phyloP scores from a whole-genome alignment of 78 protist genomes.

The Paratrimastix pyriformis region DNA sequence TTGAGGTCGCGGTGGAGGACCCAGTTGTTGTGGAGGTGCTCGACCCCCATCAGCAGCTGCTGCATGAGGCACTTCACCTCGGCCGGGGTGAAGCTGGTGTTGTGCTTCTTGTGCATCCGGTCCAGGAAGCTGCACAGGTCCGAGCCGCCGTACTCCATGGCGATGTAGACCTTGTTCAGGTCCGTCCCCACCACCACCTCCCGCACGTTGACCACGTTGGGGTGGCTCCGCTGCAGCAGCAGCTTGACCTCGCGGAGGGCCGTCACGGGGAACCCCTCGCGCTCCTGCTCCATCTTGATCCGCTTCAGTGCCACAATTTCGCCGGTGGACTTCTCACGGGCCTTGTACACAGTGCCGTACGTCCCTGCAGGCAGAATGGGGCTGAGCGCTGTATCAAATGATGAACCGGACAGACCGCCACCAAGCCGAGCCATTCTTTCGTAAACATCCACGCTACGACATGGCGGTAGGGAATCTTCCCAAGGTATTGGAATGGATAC shows the following conservation, averaged over 20 bases:
- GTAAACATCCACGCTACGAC: too few relatives aligned
- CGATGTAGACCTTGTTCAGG: conserved; percentile 48
- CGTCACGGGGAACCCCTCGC: conserved; percentile 48
- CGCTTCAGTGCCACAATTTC: conserved; percentile 55
- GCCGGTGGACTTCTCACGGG: conserved; percentile 25
- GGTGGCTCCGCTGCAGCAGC: conserved; percentile 50
- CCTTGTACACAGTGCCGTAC: conserved; percentile 55
- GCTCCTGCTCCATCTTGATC: conserved; percentile 23
- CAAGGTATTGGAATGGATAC: too few relatives aligned
- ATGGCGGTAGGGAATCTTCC: too few relatives aligned
- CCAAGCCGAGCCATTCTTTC: too few relatives aligned
- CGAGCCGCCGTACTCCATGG: conserved; percentile 53
- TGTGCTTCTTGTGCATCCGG: conserved; percentile 37
- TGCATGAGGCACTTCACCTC: conserved; percentile 56
- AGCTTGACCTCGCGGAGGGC: conserved; percentile 65
- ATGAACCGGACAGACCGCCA: too few relatives aligned
- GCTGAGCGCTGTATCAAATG: too few relatives aligned
- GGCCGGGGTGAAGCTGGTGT: conserved; percentile 29
- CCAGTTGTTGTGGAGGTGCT: conserved; percentile 38
- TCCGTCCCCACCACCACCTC: conserved; percentile 45
- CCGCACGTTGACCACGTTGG: conserved; percentile 37
- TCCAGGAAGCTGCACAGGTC: too few relatives aligned
- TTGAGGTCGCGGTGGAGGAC: too few relatives aligned
- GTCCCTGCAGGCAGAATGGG: too few relatives aligned
- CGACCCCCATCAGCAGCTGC: conserved; percentile 49